Base-by-base conservation (phyloP, 768 basidiomycete genomes). In the Lactifluus pinguis region DNA sequence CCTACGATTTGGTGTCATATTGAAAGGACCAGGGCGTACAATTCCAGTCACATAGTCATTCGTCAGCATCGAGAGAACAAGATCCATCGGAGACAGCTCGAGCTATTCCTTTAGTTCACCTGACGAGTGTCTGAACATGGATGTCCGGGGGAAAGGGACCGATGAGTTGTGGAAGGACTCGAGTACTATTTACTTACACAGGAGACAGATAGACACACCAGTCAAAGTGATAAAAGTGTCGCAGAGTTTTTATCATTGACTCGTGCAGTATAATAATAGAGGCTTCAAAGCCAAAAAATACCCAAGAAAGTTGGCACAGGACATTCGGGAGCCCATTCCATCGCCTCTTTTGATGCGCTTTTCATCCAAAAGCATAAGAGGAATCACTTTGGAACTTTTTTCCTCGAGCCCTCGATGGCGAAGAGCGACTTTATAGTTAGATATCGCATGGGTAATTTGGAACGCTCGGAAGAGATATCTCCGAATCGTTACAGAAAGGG, bases 341-440 rank as follows among this genome's bases (percentile, higher is more conserved):
- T 76, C 89, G 95, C 19, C 83, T 98, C 55, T 99, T 66, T 82
- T 97, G 56, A 90, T 82, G 60, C 83, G 25, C 25, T 25, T 98
- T 98, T 79, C 95, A 99, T 68, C 97, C 95, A 1, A 97, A 93
- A 25, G 69, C 88, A 98, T 77, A 97, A 92, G 78, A 90, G 90
- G 72, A 82, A 81, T 70, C 77, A 75, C 45, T 75, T 75, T 77
- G 36, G 67, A 25, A 25, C 25, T 25, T 25, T 25, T 25, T 25
- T 25, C 25, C 2, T 2, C 1, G 25, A 25, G 25, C 25, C 25
- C 2, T 25, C n/a, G n/a, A n/a, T n/a, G n/a, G n/a, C n/a, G n/a
- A n/a, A 25, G 25, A 1, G 25, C 25, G 25, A 25, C 25, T 25
- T 25, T 25, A 25, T 25, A 25, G 25, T 25, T 25, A 25, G 2